These are phyloP conservation scores for Anthracocystis setariae DNA, from an alignment of 1,284 basidiomycete genomes.

Conservation along the genomic window DNA sequence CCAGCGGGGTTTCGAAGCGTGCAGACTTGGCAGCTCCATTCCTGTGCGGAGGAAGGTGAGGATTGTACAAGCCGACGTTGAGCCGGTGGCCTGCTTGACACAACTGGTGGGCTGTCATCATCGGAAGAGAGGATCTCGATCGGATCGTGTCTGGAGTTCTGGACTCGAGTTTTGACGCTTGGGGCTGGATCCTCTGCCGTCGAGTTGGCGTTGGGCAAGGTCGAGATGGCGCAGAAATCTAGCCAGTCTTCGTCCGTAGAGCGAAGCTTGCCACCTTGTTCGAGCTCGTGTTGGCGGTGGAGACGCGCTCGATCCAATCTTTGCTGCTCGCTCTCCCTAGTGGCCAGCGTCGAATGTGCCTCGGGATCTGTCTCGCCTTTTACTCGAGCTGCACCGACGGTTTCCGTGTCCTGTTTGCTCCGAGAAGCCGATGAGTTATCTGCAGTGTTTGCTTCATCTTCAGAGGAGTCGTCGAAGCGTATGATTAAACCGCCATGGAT, in stretches of 20 bases:
- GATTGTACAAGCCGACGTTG: not conserved
- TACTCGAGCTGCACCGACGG: not conserved
- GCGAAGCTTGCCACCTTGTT: slow-evolving; percentile 29
- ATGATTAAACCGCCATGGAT: slow-evolving; percentile 24
- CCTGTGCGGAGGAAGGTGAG: not conserved
- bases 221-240: slow-evolving; percentile 32
- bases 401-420: not conserved
- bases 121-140: slow-evolving; percentile 34
- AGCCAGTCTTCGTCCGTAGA: slow-evolving; percentile 42
- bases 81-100: not conserved
- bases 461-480: slow-evolving; percentile 25
- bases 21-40: slow-evolving; percentile 40
- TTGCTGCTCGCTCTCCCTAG: slow-evolving; percentile 27
- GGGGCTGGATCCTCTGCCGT: not conserved
- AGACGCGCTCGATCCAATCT: slow-evolving; percentile 34
- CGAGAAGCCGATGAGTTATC: not conserved
- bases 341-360: slow-evolving; percentile 31
- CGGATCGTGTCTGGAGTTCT: slow-evolving; percentile 10
- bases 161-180: not conserved
- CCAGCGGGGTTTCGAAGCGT: slow-evolving; percentile 32
- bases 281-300: slow-evolving; percentile 38
- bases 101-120: slow-evolving; percentile 16
- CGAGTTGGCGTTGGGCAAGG: slow-evolving; percentile 6
- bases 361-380: slow-evolving; percentile 21
- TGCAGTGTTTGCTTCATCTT: slow-evolving; percentile 6